Evolutionary conservation across 2,329 filamentous ascomycete species (phyloP), one percentile per base, ranked within the genome.

Genomic region (Stachybotrys chartarum): DNA sequence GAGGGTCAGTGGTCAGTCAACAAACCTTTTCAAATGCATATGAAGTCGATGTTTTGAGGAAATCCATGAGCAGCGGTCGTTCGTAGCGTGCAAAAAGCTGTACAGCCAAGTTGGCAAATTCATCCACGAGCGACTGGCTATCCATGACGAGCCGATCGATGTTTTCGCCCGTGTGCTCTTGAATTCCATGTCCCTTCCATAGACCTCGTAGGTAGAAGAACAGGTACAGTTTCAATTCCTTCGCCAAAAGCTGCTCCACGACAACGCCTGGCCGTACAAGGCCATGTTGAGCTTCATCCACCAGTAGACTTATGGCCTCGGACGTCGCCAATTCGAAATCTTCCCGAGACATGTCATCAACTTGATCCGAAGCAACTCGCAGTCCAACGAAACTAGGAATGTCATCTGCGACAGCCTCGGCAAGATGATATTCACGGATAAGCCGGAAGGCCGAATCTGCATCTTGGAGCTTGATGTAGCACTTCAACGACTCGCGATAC

Each of bases 141-240:
- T 86, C 84, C 60, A 79, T 75, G 7, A 83, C 69, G 4, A 86
- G 70, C 11, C 80, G 76, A 50, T 86, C 83, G 46, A 76, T 75
- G 47, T 78, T 81, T 58, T 83, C 80, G 18, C 75, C 75, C 18
- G 71, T 70, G 60, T 79, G 75, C 55, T 83, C 79, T 56, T 75
- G 72, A 42, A 86, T 80, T 10, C 82, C 83, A 57, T 90, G 83
- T 1, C 90, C 91, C 57, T 80, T 83, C 92, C 93, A 99, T 3
- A 99, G 77, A 0, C 87, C 85, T 12, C 88, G 86, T 30, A 99
- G 80, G 68, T 99, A 99, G 72, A 97, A 95, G 74, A 89, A 97
- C 0, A 96, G 80, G 66, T 96, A 97, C 0, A 90, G 76, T 52
- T 84, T 77, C 52, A 89, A 75, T 17, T 85, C 78, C 58, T 86